A percentile compares a stretch with the other conserved stretches of the same genome.
Conservation (phyloP, 208 protist species). For the Crithidia sp. region DNA sequence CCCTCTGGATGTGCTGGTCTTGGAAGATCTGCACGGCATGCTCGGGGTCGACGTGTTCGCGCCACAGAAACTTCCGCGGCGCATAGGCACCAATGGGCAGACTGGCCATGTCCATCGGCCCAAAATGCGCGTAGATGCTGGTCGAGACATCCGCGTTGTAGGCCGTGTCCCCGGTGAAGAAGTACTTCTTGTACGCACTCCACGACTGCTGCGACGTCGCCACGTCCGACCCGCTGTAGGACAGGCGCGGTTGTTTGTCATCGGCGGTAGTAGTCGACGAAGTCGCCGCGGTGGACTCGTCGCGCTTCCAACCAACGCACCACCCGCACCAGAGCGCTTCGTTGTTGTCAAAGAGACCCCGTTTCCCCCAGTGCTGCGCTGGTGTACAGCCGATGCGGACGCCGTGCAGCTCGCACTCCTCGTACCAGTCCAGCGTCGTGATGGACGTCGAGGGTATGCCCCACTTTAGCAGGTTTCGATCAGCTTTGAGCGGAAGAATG, state of each 20-base stretch:
- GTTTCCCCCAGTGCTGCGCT: conserved; percentile 69
- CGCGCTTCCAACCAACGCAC: conserved; percentile 50
- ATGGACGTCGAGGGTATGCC: conserved; percentile 44
- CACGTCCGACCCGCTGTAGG: conserved; percentile 1
- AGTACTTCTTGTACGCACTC: conserved; percentile 48
- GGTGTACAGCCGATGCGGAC: conserved; percentile 60
- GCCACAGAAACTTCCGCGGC: conserved; percentile 65
- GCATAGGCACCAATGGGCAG: conserved; percentile 90
- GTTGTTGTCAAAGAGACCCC: conserved; percentile 51
- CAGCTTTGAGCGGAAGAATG: conserved; percentile 65
- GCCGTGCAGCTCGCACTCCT: conserved; percentile 39
- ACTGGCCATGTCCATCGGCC: conserved; percentile 63
- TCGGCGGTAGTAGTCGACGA: background rate
- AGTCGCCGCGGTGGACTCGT: background rate
- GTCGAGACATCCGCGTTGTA: conserved; percentile 58
- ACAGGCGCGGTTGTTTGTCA: background rate
- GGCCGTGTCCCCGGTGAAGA: conserved; percentile 64
- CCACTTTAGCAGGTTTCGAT: conserved; percentile 44
- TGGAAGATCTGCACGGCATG: conserved; percentile 79
- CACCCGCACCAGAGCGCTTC: conserved; percentile 74
- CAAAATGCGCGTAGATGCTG: conserved; percentile 52
- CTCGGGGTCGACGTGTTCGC: conserved; percentile 69
- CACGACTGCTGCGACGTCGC: conserved; percentile 24
- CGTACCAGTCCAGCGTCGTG: conserved; percentile 58
- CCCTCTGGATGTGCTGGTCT: conserved; percentile 46